Percentiles rank a stretch among this genome's conserved stretches.
Conservation (phyloP, 2,329 filamentous ascomycete genomes). For the Lasiodiplodia sp. region DNA sequence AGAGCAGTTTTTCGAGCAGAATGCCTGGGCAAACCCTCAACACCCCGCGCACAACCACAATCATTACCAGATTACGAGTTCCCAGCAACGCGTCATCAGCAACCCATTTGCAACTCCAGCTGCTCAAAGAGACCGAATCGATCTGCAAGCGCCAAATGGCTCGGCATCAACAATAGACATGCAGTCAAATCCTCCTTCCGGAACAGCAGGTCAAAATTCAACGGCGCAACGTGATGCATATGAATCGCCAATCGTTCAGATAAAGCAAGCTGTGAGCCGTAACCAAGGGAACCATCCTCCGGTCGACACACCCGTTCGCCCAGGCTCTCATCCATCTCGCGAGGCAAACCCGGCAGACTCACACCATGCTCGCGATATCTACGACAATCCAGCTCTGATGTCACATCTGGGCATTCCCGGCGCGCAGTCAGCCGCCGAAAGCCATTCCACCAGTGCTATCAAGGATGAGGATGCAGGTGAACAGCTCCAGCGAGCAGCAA, state of each 20-base stretch:
- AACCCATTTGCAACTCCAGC: slow-evolving; percentile 39
- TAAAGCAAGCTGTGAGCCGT: slow-evolving; percentile 38
- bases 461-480: slow-evolving; percentile 27
- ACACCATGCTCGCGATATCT: slow-evolving; percentile 12
- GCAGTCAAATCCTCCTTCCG: slow-evolving; percentile 48
- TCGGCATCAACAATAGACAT: slow-evolving; percentile 50
- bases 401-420: slow-evolving; percentile 14
- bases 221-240: slow-evolving; percentile 40
- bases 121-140: slow-evolving; percentile 45
- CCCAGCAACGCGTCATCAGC: slow-evolving; percentile 23
- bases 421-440: neutral
- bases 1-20: slow-evolving; percentile 88
- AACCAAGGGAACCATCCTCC: slow-evolving; percentile 6
- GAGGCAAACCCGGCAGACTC: slow-evolving; percentile 2
- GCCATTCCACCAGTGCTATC: slow-evolving; percentile 1
- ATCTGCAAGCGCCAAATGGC: slow-evolving; percentile 45
- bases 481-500: slow-evolving; percentile 26
- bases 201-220: slow-evolving; percentile 34
- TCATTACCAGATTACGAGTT: slow-evolving; percentile 39
- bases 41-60: slow-evolving; percentile 48
- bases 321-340: neutral
- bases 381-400: slow-evolving; percentile 22
- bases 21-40: slow-evolving; percentile 91
- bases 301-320: slow-evolving; percentile 15
- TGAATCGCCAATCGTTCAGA: slow-evolving; percentile 47